Conservation (phyloP, 2,329 filamentous ascomycete species). For the Aspergillus glaucus region DNA sequence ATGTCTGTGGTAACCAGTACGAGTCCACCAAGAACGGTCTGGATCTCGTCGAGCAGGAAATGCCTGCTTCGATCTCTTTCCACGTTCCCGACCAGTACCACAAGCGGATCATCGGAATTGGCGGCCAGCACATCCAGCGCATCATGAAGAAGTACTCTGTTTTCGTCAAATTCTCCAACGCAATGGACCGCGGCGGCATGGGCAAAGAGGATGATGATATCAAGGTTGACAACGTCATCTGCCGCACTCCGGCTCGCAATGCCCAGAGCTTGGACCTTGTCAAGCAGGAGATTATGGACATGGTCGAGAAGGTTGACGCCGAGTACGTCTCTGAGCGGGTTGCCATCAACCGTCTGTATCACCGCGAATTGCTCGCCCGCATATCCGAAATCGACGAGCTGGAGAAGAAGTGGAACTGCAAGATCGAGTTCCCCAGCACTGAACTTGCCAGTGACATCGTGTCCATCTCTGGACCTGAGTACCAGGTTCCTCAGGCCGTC, state of each 20-base stretch:
- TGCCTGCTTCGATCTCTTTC: slow-evolving; percentile 98
- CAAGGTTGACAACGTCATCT: slow-evolving; percentile 98
- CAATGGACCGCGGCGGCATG: slow-evolving; percentile 92
- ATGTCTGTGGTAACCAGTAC: slow-evolving; percentile 86
- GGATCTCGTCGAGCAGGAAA: slow-evolving; percentile 92
- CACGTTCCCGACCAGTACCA: slow-evolving; percentile 99
- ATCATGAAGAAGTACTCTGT: slow-evolving; percentile 99
- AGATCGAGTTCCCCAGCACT: slow-evolving; percentile 95
- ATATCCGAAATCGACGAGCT: slow-evolving; percentile 86
- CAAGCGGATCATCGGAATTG: slow-evolving; percentile 98
- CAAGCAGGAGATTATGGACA: slow-evolving; percentile 98
- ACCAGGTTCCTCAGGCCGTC: slow-evolving; percentile 94
- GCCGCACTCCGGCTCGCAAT: slow-evolving; percentile 91
- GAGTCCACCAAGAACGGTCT: slow-evolving; percentile 91
- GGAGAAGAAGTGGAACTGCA: slow-evolving; percentile 99
- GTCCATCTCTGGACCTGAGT: slow-evolving; percentile 91
- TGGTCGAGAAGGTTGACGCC: slow-evolving; percentile 96
- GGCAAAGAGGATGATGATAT: slow-evolving; percentile 96
- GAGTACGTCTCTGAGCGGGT: slow-evolving; percentile 95
- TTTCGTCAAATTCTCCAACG: slow-evolving; percentile 98
- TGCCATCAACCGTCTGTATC: slow-evolving; percentile 88
- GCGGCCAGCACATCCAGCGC: slow-evolving; percentile 95
- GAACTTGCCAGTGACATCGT: slow-evolving; percentile 96
- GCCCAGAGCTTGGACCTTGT: slow-evolving; percentile 94
- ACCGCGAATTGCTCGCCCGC: slow-evolving; percentile 84